These are phyloP conservation scores for Pythium utonaiense DNA, from an alignment of 352 stramenopile species.

Conservation along the genomic window DNA sequence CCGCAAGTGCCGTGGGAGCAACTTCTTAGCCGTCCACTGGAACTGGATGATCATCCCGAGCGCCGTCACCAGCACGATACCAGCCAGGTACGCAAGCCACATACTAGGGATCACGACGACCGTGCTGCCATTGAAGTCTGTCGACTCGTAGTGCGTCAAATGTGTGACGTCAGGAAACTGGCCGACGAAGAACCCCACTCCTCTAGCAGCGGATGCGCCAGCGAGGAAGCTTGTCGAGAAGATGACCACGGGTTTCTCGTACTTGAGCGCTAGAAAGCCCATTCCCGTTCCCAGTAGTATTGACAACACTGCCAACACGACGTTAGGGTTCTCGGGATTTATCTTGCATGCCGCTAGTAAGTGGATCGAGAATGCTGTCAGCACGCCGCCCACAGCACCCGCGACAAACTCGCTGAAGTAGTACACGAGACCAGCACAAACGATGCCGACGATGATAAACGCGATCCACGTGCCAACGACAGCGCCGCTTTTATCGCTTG, in stretches of 20 bases:
- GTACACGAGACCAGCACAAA: constrained; percentile 45
- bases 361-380: constrained; percentile 50
- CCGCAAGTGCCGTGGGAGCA: background rate
- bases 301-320: constrained; percentile 38
- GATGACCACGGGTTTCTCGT: constrained; percentile 52
- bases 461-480: constrained; percentile 56
- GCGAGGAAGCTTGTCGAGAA: constrained; percentile 44
- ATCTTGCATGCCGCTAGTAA: constrained; percentile 47
- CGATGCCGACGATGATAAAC: constrained; percentile 49
- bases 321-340: constrained; percentile 39
- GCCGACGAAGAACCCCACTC: constrained; percentile 57
- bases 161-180: constrained; percentile 50
- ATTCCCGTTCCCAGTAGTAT: constrained; percentile 42
- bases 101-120: background rate
- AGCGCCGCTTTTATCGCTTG: constrained; percentile 42
- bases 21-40: background rate
- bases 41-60: background rate
- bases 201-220: constrained; percentile 39
- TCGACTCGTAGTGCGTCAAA: constrained; percentile 12
- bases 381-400: constrained; percentile 43
- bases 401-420: constrained; percentile 45
- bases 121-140: background rate
- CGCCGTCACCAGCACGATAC: background rate
- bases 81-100: background rate
- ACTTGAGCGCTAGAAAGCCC: constrained; percentile 35